Base-by-base conservation (phyloP, 768 basidiomycete genomes). In the Astraeus odoratus region DNA sequence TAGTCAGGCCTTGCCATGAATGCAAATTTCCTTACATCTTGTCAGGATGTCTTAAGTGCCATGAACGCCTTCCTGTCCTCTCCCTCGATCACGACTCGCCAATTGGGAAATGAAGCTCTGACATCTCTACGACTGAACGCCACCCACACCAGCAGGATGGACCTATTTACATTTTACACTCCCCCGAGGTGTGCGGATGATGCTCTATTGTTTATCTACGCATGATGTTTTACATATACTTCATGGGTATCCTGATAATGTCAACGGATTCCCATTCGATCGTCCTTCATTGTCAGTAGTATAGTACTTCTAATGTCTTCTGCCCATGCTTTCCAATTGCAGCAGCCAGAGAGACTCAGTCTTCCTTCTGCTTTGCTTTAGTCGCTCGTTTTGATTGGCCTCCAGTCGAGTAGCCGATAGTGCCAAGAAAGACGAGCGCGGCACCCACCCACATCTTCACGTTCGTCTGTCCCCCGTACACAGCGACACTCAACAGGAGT, bases 371-470 rank as follows among this genome's bases (percentile, higher is more conserved):
- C 51, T 53, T 61, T 10, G 16, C 6, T 19, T 51, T 10, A 18
- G 13, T 30, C 16, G 8, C 16, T 16, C 39, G 25, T 27, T 31
- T 48, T 16, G 47, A 0, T 10, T 51, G 50, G 2, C 50, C 19
- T n/a, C 51, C 51, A 3, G 48, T 59, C 16, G 84, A 77, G 65
- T 91, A 91, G 4, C 71, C 73, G 23, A 89, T 52, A 3, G 86
- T 89, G 3, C 88, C 88, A 4, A 77, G 44, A 47, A 89, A 69
- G 6, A 91, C 86, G 52, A 86, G 53, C 23, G 57, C 71, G 0
- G 86, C 84, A 0, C 88, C 87, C 5, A 54, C 58, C 82, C 84
- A 87, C 72, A 91, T 76, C 70, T 74, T 67, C 33, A 46, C 36
- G 51, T 57, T 53, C 5, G 59, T 55, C 18, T 56, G 66, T 2